Conservation (phyloP, 495 filamentous ascomycete species). For the Podospora didyma region DNA sequence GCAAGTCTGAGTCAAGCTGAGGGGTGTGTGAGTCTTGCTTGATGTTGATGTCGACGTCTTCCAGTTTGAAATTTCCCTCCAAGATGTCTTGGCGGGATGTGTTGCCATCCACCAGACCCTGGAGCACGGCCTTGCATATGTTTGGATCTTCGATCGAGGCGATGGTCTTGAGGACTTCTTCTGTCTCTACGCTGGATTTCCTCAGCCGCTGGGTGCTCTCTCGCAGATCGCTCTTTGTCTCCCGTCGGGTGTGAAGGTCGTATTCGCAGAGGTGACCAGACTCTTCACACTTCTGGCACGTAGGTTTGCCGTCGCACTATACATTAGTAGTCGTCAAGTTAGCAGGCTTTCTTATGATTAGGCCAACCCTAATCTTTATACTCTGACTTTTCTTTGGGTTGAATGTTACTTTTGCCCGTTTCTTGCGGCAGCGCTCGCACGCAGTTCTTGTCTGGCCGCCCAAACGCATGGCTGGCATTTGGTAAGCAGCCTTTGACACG, state of each 20-base stretch:
- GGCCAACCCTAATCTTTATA: background rate
- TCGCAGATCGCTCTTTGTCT: conserved; percentile 7
- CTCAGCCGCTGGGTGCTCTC: background rate
- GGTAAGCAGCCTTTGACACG: no score
- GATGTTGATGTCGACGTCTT: background rate
- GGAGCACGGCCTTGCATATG: conserved; percentile 1
- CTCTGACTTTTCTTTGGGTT: background rate
- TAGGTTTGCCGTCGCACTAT: conserved; percentile 4
- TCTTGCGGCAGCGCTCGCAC: background rate
- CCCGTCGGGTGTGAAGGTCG: background rate
- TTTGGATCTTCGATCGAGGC: conserved; percentile 5
- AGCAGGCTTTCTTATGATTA: background rate
- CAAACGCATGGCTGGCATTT: no score
- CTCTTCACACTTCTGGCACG: background rate
- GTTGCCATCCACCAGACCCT: conserved; percentile 5
- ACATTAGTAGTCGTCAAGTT: no score
- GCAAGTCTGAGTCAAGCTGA: background rate
- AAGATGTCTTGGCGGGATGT: background rate
- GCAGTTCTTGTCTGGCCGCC: background rate
- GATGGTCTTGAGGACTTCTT: background rate
- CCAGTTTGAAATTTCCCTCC: background rate
- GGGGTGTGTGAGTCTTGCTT: background rate
- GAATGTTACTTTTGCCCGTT: background rate
- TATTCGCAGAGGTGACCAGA: conserved; percentile 2
- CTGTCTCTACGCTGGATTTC: background rate